Conservation (phyloP, 495 filamentous ascomycete genomes). For the Margaritispora aquatica region DNA sequence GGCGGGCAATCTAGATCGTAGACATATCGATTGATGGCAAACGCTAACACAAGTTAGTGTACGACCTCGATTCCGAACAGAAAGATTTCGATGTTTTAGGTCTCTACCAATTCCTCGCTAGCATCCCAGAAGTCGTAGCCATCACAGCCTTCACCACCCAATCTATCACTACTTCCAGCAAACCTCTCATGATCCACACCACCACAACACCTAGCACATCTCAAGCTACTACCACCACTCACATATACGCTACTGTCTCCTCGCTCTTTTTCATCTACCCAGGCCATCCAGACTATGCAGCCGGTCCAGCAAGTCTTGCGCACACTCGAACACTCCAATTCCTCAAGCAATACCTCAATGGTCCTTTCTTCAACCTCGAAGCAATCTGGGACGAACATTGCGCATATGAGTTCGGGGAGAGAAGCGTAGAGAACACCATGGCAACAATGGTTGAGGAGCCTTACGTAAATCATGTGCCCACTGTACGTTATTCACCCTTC, state of each 20-base stretch:
- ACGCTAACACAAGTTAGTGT: slow-evolving; percentile 9
- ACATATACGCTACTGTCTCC: slow-evolving; percentile 29
- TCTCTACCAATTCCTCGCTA: background rate
- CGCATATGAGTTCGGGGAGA: slow-evolving; percentile 45
- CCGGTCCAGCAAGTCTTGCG: slow-evolving; percentile 32
- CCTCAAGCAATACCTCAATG: slow-evolving; percentile 41
- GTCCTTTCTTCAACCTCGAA: slow-evolving; percentile 53
- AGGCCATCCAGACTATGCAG: slow-evolving; percentile 30
- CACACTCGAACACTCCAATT: slow-evolving; percentile 48
- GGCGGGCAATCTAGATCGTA: too few species aligned
- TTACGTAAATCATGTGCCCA: slow-evolving; percentile 54
- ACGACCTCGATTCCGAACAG: slow-evolving; percentile 2
- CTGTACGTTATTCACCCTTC: slow-evolving; percentile 17
- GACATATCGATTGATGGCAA: too few species aligned
- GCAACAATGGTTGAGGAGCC: slow-evolving; percentile 52
- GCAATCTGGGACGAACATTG: slow-evolving; percentile 57
- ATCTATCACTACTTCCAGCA: background rate
- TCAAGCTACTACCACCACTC: background rate
- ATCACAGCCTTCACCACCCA: background rate
- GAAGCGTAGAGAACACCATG: slow-evolving; percentile 49
- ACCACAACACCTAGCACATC: background rate
- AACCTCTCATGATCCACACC: background rate
- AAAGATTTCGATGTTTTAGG: background rate
- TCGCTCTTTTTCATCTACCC: slow-evolving; percentile 37
- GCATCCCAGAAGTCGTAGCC: slow-evolving; percentile 1